Percentiles rank a stretch among this genome's conserved stretches.
These are phyloP conservation scores for Clonostachys chloroleuca DNA, from an alignment of 2,329 filamentous ascomycete genomes.

Conservation along the genomic window DNA sequence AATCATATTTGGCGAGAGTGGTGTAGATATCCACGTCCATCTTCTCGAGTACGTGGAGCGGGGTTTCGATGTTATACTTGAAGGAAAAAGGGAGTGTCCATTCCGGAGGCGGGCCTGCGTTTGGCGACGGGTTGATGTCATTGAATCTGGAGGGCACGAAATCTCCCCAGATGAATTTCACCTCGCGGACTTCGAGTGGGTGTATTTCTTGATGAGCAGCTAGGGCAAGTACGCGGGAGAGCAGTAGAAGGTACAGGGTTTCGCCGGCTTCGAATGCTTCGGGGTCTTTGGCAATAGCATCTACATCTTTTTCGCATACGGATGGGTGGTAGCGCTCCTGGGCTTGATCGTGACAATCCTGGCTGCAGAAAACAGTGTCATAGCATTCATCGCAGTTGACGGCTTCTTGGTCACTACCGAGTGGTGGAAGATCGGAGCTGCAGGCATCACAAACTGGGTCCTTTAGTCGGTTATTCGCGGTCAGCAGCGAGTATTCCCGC, in stretches of 20 bases:
- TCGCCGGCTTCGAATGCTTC: conserved; percentile 55
- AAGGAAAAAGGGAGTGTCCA: conserved; percentile 78
- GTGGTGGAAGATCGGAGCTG: conserved; percentile 64
- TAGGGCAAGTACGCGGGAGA: conserved; percentile 61
- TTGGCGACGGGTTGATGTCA: conserved; percentile 48
- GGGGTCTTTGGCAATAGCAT: conserved; percentile 60
- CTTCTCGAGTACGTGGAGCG: conserved; percentile 75
- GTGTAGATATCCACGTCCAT: conserved; percentile 78
- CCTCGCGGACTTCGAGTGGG: conserved; percentile 58
- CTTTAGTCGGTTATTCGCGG: conserved; percentile 83
- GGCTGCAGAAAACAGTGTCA: conserved; percentile 63
- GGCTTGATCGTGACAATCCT: conserved; percentile 53
- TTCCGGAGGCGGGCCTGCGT: conserved; percentile 50
- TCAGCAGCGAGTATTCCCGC: conserved; percentile 79
- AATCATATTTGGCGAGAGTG: conserved; percentile 53
- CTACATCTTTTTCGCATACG: conserved; percentile 62
- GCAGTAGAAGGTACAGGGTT: conserved; percentile 58
- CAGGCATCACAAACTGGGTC: conserved; percentile 89
- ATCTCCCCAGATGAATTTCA: conserved; percentile 68
- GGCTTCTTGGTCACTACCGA: conserved; percentile 39
- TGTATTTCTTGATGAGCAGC: conserved; percentile 54
- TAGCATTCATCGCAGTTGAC: conserved; percentile 57
- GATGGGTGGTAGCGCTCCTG: conserved; percentile 58
- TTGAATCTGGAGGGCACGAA: conserved; percentile 50
- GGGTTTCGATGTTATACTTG: conserved; percentile 67